A percentile compares a stretch with the other conserved stretches of the same genome.
phyloP scores from a whole-genome alignment of 805 yeast genomes.

The Metschnikowia lochheadii region DNA sequence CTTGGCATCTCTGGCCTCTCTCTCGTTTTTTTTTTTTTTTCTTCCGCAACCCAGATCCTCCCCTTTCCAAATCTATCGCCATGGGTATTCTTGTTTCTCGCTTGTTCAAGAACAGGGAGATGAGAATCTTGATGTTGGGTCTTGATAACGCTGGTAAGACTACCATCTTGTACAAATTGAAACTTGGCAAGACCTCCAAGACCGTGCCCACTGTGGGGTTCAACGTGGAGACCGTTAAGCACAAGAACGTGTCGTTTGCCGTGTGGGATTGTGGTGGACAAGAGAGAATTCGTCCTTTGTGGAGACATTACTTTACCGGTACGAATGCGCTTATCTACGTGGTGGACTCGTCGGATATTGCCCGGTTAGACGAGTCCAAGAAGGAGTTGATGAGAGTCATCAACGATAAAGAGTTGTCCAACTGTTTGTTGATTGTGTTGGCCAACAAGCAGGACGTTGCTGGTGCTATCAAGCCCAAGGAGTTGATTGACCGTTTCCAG shows the following conservation, averaged over 20 bases:
- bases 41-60: not conserved
- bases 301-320: constrained; percentile 95
- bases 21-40: not conserved
- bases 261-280: constrained; percentile 98
- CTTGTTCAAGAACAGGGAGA: constrained; percentile 78
- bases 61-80: not conserved
- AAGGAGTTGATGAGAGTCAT: constrained; percentile 74
- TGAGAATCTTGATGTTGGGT: constrained; percentile 91
- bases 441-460: constrained; percentile 86
- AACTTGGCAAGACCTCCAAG: constrained; percentile 59
- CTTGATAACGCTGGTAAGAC: constrained; percentile 93
- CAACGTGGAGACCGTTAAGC: constrained; percentile 83
- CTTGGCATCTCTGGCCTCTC: not conserved
- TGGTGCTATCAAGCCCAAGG: constrained; percentile 71
- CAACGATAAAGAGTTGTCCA: constrained; percentile 77
- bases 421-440: constrained; percentile 74
- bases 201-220: constrained; percentile 94
- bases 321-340: constrained; percentile 90
- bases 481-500: constrained; percentile 68
- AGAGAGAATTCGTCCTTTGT: constrained; percentile 82
- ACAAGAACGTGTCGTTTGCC: constrained; percentile 76
- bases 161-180: constrained; percentile 77
- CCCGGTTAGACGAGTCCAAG: constrained; percentile 72
- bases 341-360: constrained; percentile 73
- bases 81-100: constrained; percentile 25